Evolutionary conservation across 2,329 filamentous ascomycete species (phyloP).

Genomic region (Trichocomaceae sp.): DNA sequence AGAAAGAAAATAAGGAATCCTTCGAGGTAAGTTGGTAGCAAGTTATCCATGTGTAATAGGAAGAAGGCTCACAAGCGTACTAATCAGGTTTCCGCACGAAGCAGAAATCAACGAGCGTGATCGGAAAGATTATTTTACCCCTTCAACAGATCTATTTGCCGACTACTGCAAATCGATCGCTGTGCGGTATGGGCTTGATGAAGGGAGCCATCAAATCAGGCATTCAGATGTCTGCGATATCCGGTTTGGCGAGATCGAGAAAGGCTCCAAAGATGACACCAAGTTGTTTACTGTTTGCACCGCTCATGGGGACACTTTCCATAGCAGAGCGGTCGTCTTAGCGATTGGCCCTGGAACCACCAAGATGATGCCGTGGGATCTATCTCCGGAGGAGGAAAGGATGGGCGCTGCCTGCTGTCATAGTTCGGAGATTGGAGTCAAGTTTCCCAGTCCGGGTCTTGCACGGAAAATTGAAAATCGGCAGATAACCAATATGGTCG

Average conservation of each 20-base stretch:
- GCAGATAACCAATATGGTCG: constrained; percentile 55
- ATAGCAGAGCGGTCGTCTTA: constrained; percentile 59
- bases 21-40: constrained; percentile 37
- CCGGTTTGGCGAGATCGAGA: constrained; percentile 48
- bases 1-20: constrained; percentile 56
- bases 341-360: constrained; percentile 63
- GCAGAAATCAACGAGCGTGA: constrained; percentile 60
- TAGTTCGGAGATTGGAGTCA: constrained; percentile 54
- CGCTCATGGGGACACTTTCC: constrained; percentile 49
- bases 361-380: constrained; percentile 44
- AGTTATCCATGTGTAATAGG: background rate
- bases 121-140: constrained; percentile 63
- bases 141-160: constrained; percentile 55
- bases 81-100: constrained; percentile 24
- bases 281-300: constrained; percentile 57
- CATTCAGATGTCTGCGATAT: constrained; percentile 57
- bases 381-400: constrained; percentile 32
- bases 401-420: constrained; percentile 49
- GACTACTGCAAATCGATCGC: constrained; percentile 56
- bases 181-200: constrained; percentile 52
- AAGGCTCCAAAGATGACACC: constrained; percentile 30
- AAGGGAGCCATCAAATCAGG: constrained; percentile 44
- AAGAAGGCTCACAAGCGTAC: background rate
- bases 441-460: constrained; percentile 51
- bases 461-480: constrained; percentile 46